phyloP scores from a whole-genome alignment of 1,284 basidiomycete species.

The Fomes fomentarius region DNA sequence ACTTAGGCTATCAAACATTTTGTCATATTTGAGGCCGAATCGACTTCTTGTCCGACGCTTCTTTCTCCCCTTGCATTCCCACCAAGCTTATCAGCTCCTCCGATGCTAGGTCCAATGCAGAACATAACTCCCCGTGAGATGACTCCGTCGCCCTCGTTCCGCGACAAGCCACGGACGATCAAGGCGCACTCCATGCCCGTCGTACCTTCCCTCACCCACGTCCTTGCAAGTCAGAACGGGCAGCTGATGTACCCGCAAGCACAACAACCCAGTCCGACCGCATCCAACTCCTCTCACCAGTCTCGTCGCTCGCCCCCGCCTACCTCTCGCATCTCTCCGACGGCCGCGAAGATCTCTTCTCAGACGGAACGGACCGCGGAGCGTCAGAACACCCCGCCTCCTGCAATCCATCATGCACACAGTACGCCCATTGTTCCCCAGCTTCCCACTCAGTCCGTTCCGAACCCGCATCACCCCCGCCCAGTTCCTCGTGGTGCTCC shows the following conservation, averaged over 20 bases:
- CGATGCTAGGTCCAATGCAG: slow-evolving; percentile 38
- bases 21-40: slow-evolving; percentile 24
- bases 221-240: slow-evolving; percentile 39
- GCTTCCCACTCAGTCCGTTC: slow-evolving; percentile 29
- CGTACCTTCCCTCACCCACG: slow-evolving; percentile 56
- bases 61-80: slow-evolving; percentile 23
- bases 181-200: slow-evolving; percentile 66
- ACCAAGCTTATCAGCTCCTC: slow-evolving; percentile 30
- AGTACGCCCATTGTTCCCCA: slow-evolving; percentile 38
- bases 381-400: slow-evolving; percentile 34
- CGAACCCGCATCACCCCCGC: slow-evolving; percentile 55
- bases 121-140: slow-evolving; percentile 60
- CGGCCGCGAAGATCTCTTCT: slow-evolving; percentile 43
- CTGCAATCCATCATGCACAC: slow-evolving; percentile 35
- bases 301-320: slow-evolving; percentile 45
- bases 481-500: slow-evolving; percentile 56
- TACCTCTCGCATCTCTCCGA: slow-evolving; percentile 39
- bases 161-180: slow-evolving; percentile 57
- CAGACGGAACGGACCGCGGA: slow-evolving; percentile 38
- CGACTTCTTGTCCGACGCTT: slow-evolving; percentile 24
- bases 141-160: slow-evolving; percentile 68
- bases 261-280: slow-evolving; percentile 59
- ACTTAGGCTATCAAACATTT: slow-evolving; percentile 25
- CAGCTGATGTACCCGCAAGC: slow-evolving; percentile 35
- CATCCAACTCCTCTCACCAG: slow-evolving; percentile 49